Evolutionary conservation across 1,139 yeast species (phyloP).

Genomic region (Meyerozyma smithsonii): DNA sequence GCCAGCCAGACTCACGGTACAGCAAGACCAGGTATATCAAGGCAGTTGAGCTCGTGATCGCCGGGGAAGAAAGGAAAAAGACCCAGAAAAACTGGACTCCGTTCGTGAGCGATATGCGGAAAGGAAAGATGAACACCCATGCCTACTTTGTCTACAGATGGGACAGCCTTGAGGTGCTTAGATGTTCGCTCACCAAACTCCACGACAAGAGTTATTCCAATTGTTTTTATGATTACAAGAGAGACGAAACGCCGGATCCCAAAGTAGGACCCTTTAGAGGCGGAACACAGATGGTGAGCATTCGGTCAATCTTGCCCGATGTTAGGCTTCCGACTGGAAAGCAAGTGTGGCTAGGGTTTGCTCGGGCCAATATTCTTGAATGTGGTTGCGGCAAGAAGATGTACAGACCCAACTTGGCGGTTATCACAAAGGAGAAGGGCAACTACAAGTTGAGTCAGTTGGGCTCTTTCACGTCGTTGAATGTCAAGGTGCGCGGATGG

Average conservation of each 20-base stretch:
- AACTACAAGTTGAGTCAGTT: not conserved
- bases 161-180: slow-evolving; percentile 4
- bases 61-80: not conserved
- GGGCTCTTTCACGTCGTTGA: slow-evolving; percentile 22
- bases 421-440: slow-evolving; percentile 16
- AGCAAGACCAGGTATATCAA: not conserved
- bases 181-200: slow-evolving; percentile 1
- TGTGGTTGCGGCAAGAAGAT: slow-evolving; percentile 36
- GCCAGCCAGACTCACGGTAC: too few species aligned
- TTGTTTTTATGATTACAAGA: slow-evolving; percentile 24
- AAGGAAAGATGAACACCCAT: not conserved
- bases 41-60: not conserved
- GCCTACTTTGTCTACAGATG: slow-evolving; percentile 6
- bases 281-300: slow-evolving; percentile 20
- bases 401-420: slow-evolving; percentile 34
- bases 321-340: slow-evolving; percentile 15
- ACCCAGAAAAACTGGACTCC: slow-evolving; percentile 7
- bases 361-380: slow-evolving; percentile 30
- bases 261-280: slow-evolving; percentile 22
- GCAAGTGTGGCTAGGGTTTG: slow-evolving; percentile 33
- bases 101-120: not conserved
- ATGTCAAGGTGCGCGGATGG: slow-evolving; percentile 28
- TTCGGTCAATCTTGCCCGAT: slow-evolving; percentile 12
- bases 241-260: slow-evolving; percentile 14
- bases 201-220: slow-evolving; percentile 13